Evolutionary conservation across 1,284 basidiomycete species (phyloP), one percentile per base, ranked within the genome.

Genomic region (Apiotrichum gracile): DNA sequence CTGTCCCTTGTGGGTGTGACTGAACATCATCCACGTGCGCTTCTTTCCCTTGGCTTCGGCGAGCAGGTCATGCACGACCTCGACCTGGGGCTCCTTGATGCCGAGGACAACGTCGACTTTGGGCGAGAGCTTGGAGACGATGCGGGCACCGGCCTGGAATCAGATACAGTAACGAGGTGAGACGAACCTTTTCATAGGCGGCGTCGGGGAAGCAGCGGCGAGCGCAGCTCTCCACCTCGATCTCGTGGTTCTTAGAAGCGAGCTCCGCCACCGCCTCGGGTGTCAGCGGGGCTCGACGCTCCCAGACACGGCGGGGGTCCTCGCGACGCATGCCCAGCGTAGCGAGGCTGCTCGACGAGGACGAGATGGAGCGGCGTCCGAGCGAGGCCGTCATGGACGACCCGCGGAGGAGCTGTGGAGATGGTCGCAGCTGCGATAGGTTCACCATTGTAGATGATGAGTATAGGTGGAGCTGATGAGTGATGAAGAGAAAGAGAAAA

Each of bases 11-110:
- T 84, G 83, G 0, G 89, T 91, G 72, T 93, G 91, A 27, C 86
- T 89, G 78, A 94, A 94, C 85, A 91, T 90, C 55, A 91, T 73
- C 65, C 62, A 61, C 52, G 61, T 55, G 39, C 65, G 54, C 66
- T 73, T 73, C 51, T 64, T 64, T 2, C 48, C 44, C 21, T 38
- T 31, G 29, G 50, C 49, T 8, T 51, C 42, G 26, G 49, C 49
- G 21, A 64, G 40, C 6, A 72, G 54, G 4, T 51, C 33, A n/a
- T 66, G 57, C n/a, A 91, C 76, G 60, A 83, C 80, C 33, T 76
- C 51, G 5, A 89, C 71, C 4, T 86, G 86, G 0, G 87, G 83
- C 72, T 94, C 91, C 68, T 94, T 94, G 72, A 94, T 90, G 2
- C 90, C 91, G 5, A 92, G 68, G 22, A 90, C 73, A 43, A 94